Evolutionary conservation across 2,329 filamentous ascomycete species (phyloP).

Genomic region (Nannizzia gypsea): DNA sequence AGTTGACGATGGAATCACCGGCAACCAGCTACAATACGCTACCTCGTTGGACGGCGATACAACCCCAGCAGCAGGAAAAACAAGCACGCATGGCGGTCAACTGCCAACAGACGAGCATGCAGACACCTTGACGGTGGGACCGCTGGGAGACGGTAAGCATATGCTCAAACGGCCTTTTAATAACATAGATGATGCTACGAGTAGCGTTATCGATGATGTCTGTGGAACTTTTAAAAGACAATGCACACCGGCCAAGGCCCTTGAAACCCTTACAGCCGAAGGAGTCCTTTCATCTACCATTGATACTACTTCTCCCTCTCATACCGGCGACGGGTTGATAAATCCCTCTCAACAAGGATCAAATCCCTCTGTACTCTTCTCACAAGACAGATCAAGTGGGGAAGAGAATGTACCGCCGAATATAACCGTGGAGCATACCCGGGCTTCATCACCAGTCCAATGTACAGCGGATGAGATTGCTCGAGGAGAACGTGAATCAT

Average conservation of each 20-base stretch:
- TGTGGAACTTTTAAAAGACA: background rate
- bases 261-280: background rate
- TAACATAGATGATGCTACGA: background rate
- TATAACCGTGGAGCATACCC: no score
- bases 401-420: no score
- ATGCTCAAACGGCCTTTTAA: background rate
- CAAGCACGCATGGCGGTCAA: background rate
- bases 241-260: background rate
- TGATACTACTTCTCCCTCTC: background rate
- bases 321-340: no score
- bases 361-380: no score
- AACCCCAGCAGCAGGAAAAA: background rate
- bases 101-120: no score
- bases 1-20: no score
- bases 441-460: background rate
- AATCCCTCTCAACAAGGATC: no score
- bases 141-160: background rate
- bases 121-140: background rate
- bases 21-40: background rate
- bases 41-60: background rate
- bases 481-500: constrained; percentile 7
- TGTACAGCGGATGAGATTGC: background rate
- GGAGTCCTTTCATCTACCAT: background rate
- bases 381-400: no score
- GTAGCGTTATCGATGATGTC: background rate